phyloP scores from a whole-genome alignment of 805 yeast species.

The Candida germanica region DNA sequence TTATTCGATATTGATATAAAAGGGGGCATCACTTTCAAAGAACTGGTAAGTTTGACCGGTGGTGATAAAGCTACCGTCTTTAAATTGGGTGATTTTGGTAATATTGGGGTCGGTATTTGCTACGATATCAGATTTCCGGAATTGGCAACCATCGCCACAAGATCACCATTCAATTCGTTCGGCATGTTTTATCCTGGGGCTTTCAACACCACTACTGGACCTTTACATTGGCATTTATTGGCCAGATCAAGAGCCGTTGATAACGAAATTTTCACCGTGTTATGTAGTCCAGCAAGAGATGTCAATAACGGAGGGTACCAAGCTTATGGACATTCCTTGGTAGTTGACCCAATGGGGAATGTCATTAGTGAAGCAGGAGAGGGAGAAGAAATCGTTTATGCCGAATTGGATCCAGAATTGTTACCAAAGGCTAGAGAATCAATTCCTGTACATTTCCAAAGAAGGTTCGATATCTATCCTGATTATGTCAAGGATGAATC shows the following conservation, averaged over 20 bases:
- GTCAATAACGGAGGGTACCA: constrained; percentile 43
- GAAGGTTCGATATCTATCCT: constrained; percentile 42
- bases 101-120: constrained; percentile 82
- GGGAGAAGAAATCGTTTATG: constrained; percentile 42
- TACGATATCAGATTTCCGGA: constrained; percentile 83
- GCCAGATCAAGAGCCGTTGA: constrained; percentile 75
- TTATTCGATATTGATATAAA: constrained; percentile 92
- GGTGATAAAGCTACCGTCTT: constrained; percentile 82
- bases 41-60: constrained; percentile 68
- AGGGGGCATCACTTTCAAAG: constrained; percentile 83
- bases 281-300: constrained; percentile 90
- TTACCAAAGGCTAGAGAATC: constrained; percentile 40
- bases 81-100: constrained; percentile 60
- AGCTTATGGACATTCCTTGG: constrained; percentile 46
- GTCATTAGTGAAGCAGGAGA: constrained; percentile 46
- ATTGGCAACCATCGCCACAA: constrained; percentile 64
- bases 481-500: constrained; percentile 31
- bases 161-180: constrained; percentile 56
- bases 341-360: constrained; percentile 41
- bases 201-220: constrained; percentile 81
- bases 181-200: constrained; percentile 85
- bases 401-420: constrained; percentile 37
- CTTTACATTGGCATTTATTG: constrained; percentile 75
- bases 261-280: constrained; percentile 65
- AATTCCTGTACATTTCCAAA: constrained; percentile 43